phyloP scores from a whole-genome alignment of 345 rosid genomes.

The Geranium brycei region DNA sequence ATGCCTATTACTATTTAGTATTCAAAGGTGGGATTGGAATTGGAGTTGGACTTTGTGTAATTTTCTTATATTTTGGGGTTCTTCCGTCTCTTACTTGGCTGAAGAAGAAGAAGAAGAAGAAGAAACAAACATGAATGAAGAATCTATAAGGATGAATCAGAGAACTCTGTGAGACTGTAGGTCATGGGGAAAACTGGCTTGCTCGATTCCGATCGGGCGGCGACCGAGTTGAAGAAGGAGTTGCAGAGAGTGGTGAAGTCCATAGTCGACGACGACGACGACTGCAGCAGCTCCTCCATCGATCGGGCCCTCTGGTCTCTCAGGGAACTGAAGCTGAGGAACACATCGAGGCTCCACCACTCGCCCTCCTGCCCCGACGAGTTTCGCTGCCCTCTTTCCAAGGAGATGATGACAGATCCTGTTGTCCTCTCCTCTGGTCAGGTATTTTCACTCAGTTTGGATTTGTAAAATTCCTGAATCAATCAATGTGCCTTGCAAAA shows the following conservation, averaged over 20 bases:
- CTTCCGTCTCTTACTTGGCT: no score
- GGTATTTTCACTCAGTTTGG: conserved; percentile 18
- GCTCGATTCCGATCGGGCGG: conserved; percentile 1
- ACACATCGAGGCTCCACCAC: conserved; percentile 12
- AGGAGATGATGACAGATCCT: conserved; percentile 39
- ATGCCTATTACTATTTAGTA: no score
- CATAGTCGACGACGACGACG: conserved; percentile 27
- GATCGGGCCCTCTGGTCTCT: conserved; percentile 28
- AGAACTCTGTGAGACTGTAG: no score
- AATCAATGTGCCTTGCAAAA: no score
- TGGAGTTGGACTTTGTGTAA: no score
- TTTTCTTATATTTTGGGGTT: no score
- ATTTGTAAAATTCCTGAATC: not conserved
- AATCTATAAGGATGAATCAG: no score
- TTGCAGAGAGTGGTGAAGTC: conserved; percentile 20
- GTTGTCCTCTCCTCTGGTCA: conserved; percentile 44
- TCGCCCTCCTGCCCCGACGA: conserved; percentile 17
- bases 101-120: no score
- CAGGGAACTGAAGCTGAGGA: conserved; percentile 16
- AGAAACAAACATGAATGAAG: no score
- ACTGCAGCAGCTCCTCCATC: conserved; percentile 15
- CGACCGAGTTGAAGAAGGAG: conserved; percentile 27
- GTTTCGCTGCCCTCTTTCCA: conserved; percentile 38
- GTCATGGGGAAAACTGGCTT: not conserved
- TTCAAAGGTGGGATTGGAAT: no score